Evolutionary conservation across 2,329 filamentous ascomycete species (phyloP), one percentile per base, ranked within the genome.

Genomic region (Phialemonium atrogriseum): DNA sequence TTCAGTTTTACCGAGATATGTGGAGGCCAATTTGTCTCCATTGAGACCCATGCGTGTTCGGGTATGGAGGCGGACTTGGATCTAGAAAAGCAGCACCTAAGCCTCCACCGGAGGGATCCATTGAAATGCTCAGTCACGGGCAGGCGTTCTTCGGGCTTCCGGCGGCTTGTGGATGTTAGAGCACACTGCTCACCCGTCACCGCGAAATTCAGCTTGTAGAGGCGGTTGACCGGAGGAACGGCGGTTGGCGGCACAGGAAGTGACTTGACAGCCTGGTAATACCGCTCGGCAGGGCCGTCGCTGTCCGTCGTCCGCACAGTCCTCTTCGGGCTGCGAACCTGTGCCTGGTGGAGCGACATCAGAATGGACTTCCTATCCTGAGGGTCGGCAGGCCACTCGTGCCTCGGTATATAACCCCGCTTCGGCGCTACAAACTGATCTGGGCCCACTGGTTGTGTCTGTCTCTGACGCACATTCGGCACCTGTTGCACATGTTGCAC

Each of bases 61-160:
- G 51, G 41, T 2, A 62, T 39, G 28, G 50, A 52, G 8, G 36
- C 22, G 30, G n/a, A n/a, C n/a, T n/a, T n/a, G n/a, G n/a, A n/a
- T n/a, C n/a, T n/a, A n/a, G n/a, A n/a, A n/a, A n/a, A n/a, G n/a
- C 80, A 72, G 47, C 82, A 81, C 8, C 84, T 78, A 14, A 94
- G 47, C 11, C 86, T 80, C 47, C 80, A 79, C 21, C 75, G 68
- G 5, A 71, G 54, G 30, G 71, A 75, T 5, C 72, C 71, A 36
- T 74, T 60, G 12, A 52, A 55, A 33, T 65, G 65, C 22, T 52
- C 41, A 17, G 54, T 57, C 4, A 59, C 48, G 0, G 58, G 45
- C 59, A 63, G 16, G 29, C 40, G 33, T 52, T 56, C 24, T 33
- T 44, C 14, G 37, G 19, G 5, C 4, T 8, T 20, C 13, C 22